These are phyloP conservation scores for Suillus hirtellus DNA, from an alignment of 768 basidiomycete species.

Conservation along the genomic window DNA sequence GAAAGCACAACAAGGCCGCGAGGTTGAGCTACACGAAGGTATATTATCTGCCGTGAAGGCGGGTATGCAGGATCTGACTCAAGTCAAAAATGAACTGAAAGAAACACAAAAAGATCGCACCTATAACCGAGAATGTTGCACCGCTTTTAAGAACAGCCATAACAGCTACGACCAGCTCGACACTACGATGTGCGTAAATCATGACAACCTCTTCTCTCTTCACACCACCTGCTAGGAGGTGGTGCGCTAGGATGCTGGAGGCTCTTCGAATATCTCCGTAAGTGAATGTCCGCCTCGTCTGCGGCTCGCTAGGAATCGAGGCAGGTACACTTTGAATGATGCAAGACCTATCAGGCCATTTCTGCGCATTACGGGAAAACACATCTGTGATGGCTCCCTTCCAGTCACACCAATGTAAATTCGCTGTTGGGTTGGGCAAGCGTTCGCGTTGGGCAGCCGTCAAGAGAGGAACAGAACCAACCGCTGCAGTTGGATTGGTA, in stretches of 20 bases:
- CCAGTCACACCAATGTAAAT: constrained; percentile 97
- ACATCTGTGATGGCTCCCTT: constrained; percentile 96
- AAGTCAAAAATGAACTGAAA: constrained; percentile 8
- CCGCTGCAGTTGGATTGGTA: constrained; percentile 60
- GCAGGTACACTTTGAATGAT: constrained; percentile 77
- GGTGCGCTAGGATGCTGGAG: constrained; percentile 87
- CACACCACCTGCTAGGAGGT: constrained; percentile 82
- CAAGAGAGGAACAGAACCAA: constrained; percentile 80
- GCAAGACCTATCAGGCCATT: constrained; percentile 81
- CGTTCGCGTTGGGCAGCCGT: constrained; percentile 66
- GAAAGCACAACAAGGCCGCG: constrained; percentile 88
- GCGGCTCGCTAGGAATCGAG: constrained; percentile 36
- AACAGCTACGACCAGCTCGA: constrained; percentile 95
- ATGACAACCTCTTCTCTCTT: constrained; percentile 95
- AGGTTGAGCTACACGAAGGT: constrained; percentile 90
- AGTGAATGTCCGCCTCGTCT: constrained; percentile 63
- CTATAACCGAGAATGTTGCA: constrained; percentile 96
- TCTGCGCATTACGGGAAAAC: constrained; percentile 83
- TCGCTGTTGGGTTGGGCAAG: constrained; percentile 82
- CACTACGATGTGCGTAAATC: constrained; percentile 95
- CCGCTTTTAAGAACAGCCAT: constrained; percentile 97
- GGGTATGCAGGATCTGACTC: constrained; percentile 92
- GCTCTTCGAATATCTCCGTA: constrained; percentile 83
- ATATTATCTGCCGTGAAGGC: constrained; percentile 86
- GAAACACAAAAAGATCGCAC: constrained; percentile 42